Evolutionary conservation across 1,284 basidiomycete genomes (phyloP).

Genomic region (Athelia sp.): DNA sequence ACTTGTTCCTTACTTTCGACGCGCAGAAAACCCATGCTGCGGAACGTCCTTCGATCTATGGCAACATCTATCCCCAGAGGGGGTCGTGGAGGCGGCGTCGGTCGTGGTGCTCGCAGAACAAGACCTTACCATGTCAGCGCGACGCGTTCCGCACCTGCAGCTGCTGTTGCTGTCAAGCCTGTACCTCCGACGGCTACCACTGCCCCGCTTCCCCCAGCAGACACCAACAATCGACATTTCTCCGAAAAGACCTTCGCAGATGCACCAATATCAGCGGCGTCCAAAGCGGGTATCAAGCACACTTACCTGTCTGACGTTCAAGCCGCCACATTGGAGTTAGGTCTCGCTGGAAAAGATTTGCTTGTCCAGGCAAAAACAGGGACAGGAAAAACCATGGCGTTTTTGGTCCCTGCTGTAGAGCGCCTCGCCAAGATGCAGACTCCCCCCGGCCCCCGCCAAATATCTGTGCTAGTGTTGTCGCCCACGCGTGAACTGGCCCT

Average conservation of each 20-base stretch:
- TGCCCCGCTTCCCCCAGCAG: background rate
- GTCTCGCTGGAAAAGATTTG: background rate
- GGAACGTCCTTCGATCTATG: background rate
- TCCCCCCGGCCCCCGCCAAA: slow-evolving; percentile 8
- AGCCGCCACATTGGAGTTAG: background rate
- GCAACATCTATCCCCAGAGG: background rate
- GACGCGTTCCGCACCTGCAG: background rate
- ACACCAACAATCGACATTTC: background rate
- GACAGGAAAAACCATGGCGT: slow-evolving; percentile 84
- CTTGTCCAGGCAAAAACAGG: slow-evolving; percentile 45
- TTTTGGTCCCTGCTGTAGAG: slow-evolving; percentile 83
- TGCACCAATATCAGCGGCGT: background rate
- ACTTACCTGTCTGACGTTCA: background rate
- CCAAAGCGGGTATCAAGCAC: background rate
- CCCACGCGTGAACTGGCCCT: slow-evolving; percentile 86
- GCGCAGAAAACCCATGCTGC: background rate
- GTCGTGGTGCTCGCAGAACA: background rate
- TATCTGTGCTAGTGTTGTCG: slow-evolving; percentile 66
- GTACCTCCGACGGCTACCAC: background rate
- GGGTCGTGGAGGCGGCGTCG: background rate
- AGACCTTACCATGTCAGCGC: background rate
- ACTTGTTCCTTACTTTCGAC: background rate
- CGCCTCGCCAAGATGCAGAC: slow-evolving; percentile 39
- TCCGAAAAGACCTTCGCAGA: background rate
- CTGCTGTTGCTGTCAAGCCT: background rate